Evolutionary conservation across 768 basidiomycete species (phyloP).

Genomic region (Dentipellis sp.): DNA sequence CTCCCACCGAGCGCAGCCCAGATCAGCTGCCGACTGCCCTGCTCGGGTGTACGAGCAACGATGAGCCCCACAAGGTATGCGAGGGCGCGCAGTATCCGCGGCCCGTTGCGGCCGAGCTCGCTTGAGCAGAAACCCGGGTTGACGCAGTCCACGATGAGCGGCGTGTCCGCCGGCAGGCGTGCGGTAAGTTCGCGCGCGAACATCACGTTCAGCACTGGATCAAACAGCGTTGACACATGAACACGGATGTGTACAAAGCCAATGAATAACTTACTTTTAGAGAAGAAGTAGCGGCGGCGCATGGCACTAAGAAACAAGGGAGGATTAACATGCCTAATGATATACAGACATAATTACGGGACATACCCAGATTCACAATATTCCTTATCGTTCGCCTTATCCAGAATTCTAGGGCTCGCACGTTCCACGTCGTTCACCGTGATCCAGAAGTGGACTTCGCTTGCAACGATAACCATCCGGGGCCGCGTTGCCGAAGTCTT

Average conservation of each 20-base stretch:
- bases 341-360: neutral
- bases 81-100: neutral
- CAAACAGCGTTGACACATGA: neutral
- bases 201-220: slow-evolving; percentile 1
- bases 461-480: slow-evolving; percentile 35
- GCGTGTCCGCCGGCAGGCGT: neutral
- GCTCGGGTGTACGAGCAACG: neutral
- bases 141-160: neutral
- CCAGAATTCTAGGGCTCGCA: neutral
- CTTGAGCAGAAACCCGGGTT: slow-evolving; percentile 1
- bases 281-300: neutral
- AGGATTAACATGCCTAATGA: neutral
- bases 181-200: slow-evolving; percentile 1
- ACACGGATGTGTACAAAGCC: neutral
- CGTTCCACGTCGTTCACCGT: neutral
- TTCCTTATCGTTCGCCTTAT: neutral
- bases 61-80: neutral
- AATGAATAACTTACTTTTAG: neutral
- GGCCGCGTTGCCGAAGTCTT: slow-evolving; percentile 16
- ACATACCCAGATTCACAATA: neutral
- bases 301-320: neutral
- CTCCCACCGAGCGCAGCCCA: neutral
- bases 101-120: neutral
- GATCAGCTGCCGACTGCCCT: neutral
- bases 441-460: slow-evolving; percentile 26